Evolutionary conservation across 352 stramenopile genomes (phyloP).

Genomic region (Phytopythium delawarense): DNA sequence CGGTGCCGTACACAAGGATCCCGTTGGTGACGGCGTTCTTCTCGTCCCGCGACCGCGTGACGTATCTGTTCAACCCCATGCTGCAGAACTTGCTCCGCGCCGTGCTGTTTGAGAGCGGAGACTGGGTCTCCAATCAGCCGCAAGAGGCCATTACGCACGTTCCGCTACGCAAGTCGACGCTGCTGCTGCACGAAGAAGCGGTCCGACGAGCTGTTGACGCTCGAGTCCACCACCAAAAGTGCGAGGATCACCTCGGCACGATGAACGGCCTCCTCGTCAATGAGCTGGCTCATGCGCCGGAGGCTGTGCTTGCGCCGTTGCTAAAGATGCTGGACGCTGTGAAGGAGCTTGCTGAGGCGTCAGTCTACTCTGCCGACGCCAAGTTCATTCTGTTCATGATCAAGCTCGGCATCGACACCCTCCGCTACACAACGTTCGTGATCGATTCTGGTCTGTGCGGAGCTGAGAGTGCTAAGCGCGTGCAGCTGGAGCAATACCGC

Average conservation of each 20-base stretch:
- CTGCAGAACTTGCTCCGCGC: constrained; percentile 83
- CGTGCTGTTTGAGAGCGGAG: constrained; percentile 88
- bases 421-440: constrained; percentile 75
- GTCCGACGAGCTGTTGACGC: constrained; percentile 73
- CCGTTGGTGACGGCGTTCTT: constrained; percentile 98
- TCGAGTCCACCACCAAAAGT: constrained; percentile 71
- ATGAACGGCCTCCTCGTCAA: constrained; percentile 97
- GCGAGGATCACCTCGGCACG: constrained; percentile 90
- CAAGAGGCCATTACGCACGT: constrained; percentile 69
- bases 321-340: constrained; percentile 83
- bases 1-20: constrained; percentile 97
- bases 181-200: constrained; percentile 78
- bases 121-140: constrained; percentile 70
- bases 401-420: constrained; percentile 74
- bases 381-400: constrained; percentile 89
- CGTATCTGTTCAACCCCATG: constrained; percentile 83
- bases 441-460: constrained; percentile 41
- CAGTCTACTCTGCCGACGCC: constrained; percentile 76
- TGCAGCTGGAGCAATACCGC: constrained; percentile 48
- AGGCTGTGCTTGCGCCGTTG: constrained; percentile 73
- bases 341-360: constrained; percentile 76
- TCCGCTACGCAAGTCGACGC: constrained; percentile 76
- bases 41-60: constrained; percentile 85
- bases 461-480: constrained; percentile 26
- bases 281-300: constrained; percentile 95